A percentile compares a stretch with the other conserved stretches of the same genome.
Conservation (phyloP, 176 grass and related monocot species). For the Carex parvula region DNA sequence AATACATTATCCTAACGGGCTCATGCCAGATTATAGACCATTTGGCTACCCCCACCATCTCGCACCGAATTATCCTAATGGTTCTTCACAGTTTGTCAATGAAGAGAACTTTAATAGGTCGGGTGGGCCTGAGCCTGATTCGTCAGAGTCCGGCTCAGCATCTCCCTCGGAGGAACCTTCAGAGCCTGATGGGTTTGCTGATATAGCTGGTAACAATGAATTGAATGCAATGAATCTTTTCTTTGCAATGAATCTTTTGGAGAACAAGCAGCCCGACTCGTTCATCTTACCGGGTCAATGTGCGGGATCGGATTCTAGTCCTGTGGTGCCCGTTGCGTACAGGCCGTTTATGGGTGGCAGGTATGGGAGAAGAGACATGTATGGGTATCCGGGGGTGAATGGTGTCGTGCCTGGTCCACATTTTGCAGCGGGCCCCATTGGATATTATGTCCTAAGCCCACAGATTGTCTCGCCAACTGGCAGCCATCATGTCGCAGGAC, state of each 20-base stretch:
- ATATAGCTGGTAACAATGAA: slow-evolving; percentile 51
- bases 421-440: slow-evolving; percentile 29
- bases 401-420: slow-evolving; percentile 33
- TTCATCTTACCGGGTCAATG: not conserved
- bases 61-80: not conserved
- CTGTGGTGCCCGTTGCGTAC: not conserved
- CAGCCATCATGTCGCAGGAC: too few relatives aligned
- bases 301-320: not conserved
- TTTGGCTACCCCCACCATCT: slow-evolving; percentile 6
- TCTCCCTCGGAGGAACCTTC: not conserved
- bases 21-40: not conserved
- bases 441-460: slow-evolving; percentile 40
- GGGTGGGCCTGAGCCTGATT: not conserved
- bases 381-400: slow-evolving; percentile 48
- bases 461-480: slow-evolving; percentile 31
- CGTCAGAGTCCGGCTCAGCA: not conserved
- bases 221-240: slow-evolving; percentile 49
- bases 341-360: slow-evolving; percentile 39
- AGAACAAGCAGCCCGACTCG: not conserved
- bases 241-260: slow-evolving; percentile 28
- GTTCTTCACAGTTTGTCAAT: not conserved
- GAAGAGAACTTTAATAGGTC: not conserved
- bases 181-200: slow-evolving; percentile 31
- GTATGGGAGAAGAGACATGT: slow-evolving; percentile 41
- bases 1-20: not conserved